phyloP scores from a whole-genome alignment of 345 rosid species.

The Toxicodendron radicans region DNA sequence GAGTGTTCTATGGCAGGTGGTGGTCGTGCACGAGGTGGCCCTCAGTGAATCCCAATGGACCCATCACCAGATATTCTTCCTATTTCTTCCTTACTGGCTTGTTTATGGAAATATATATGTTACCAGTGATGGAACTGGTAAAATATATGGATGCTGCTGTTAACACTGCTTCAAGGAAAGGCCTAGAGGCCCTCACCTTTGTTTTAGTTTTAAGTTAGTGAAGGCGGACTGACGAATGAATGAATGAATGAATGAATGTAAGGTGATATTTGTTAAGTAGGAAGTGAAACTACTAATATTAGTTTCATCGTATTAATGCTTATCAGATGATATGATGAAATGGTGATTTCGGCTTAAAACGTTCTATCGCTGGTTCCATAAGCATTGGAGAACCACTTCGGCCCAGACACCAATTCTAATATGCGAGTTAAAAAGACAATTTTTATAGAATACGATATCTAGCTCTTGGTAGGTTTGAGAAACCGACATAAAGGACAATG shows the following conservation, averaged over 20 bases:
- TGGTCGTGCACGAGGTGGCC: slow-evolving; percentile 19
- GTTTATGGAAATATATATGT: too few species aligned
- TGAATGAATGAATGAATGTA: slow-evolving; percentile 4
- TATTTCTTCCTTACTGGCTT: background rate
- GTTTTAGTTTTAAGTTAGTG: slow-evolving; percentile 10
- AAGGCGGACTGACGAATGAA: background rate
- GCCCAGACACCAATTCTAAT: too few species aligned
- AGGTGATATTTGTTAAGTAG: slow-evolving; percentile 14
- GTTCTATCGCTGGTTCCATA: too few species aligned
- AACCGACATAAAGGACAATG: too few species aligned
- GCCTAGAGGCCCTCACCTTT: background rate
- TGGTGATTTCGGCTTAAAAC: too few species aligned
- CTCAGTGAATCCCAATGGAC: background rate
- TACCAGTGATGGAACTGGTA: background rate
- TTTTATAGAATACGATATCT: too few species aligned
- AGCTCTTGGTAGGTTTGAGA: too few species aligned
- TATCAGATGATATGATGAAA: too few species aligned
- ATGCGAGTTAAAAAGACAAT: too few species aligned
- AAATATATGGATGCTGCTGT: background rate
- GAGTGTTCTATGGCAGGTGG: slow-evolving; percentile 35
- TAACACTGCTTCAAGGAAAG: background rate
- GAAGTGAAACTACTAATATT: slow-evolving; percentile 21
- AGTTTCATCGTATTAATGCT: background rate
- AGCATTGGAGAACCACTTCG: too few species aligned
- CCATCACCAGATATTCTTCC: background rate